Percentiles rank a stretch among this genome's conserved stretches.
Evolutionary conservation across 2,329 filamentous ascomycete species (phyloP).

Genomic region (Neoscytalidium dimidiatum): DNA sequence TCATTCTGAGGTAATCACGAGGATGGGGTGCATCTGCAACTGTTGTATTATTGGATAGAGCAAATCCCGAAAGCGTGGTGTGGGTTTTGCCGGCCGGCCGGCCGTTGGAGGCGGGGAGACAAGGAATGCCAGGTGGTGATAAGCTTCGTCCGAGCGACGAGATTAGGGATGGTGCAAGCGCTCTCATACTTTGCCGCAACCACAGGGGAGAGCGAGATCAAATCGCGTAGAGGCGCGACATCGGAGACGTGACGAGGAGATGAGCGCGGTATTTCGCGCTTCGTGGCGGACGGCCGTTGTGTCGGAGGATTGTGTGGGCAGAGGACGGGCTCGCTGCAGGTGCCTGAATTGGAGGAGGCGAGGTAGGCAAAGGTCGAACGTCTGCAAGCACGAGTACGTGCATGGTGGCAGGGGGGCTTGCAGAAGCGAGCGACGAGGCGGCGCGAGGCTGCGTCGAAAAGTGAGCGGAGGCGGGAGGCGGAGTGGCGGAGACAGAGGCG

Average conservation of each 20-base stretch:
- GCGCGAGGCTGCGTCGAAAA: not conserved
- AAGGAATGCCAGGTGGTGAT: not conserved
- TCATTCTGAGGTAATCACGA: not conserved
- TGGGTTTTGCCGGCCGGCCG: not conserved
- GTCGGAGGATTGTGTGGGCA: not conserved
- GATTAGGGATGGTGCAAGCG: not conserved
- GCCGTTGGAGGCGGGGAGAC: not conserved
- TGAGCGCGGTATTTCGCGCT: not conserved
- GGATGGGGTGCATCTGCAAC: not conserved
- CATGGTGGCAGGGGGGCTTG: constrained; percentile 5
- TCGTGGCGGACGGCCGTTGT: not conserved
- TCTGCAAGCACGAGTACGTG: constrained; percentile 8
- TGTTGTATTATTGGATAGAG: not conserved
- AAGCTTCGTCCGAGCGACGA: not conserved
- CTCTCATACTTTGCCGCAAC: not conserved
- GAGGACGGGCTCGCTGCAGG: not conserved
- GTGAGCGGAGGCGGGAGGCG: not conserved
- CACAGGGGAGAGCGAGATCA: not conserved
- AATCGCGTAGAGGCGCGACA: not conserved
- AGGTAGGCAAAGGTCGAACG: not conserved
- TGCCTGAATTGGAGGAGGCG: not conserved
- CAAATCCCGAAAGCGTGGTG: not conserved
- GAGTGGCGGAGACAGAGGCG: not conserved
- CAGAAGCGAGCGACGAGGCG: constrained; percentile 1
- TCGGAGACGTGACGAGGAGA: not conserved